These are phyloP conservation scores for Dactylellina cionopaga DNA, from an alignment of 2,329 filamentous ascomycete species.

Conservation along the genomic window DNA sequence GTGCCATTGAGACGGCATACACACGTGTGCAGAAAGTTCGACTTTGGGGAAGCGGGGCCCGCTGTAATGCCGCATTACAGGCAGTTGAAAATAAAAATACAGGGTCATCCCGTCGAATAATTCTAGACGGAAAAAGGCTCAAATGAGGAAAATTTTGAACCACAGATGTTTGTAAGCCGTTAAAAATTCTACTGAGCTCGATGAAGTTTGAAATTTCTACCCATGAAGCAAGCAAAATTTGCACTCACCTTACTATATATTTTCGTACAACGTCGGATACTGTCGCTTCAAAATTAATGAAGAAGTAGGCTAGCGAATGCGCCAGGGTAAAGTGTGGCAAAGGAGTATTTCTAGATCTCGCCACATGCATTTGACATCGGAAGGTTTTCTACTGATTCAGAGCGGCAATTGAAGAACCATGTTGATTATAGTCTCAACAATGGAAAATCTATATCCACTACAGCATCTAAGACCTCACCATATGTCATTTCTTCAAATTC, in stretches of 20 bases:
- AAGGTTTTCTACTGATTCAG: constrained; percentile 15
- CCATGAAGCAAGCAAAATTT: not conserved
- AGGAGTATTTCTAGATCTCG: constrained; percentile 13
- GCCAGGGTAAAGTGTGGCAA: constrained; percentile 28
- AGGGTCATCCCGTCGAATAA: too few species aligned
- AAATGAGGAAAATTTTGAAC: not conserved
- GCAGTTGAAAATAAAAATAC: too few species aligned
- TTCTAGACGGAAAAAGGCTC: not conserved
- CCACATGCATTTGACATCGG: not conserved
- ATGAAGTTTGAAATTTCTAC: too few species aligned
- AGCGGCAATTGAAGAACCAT: not conserved
- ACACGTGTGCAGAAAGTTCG: too few species aligned
- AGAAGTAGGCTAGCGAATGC: too few species aligned
- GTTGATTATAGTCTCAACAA: not conserved
- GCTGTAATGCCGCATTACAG: not conserved
- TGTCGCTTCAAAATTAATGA: not conserved
- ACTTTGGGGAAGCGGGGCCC: too few species aligned
- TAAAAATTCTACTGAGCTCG: too few species aligned
- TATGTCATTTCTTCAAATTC: not conserved
- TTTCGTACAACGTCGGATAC: not conserved
- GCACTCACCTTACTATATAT: not conserved
- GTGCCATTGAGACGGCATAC: too few species aligned
- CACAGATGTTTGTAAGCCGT: too few species aligned
- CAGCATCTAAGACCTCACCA: not conserved
- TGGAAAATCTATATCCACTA: not conserved